A percentile compares a stretch with the other conserved stretches of the same genome.
Conservation (phyloP, 179 eudicot species). For the Amaranthus tricolor region DNA sequence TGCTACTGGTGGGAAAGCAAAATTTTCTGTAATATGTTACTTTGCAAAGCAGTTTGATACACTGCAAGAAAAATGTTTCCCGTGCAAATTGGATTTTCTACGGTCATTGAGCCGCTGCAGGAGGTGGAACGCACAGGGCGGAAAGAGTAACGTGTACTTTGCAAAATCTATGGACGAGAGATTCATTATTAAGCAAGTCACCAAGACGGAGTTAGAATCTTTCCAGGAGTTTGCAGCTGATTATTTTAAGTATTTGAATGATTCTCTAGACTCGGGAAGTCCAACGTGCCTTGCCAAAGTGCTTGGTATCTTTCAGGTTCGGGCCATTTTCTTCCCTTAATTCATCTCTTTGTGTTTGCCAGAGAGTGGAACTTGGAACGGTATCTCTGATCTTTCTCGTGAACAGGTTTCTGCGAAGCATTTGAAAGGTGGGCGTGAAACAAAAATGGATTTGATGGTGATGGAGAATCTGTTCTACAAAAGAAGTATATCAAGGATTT, state of each 20-base stretch:
- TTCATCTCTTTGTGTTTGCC: too few species aligned
- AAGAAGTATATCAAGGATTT: constrained; percentile 65
- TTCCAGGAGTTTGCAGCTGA: constrained; percentile 86
- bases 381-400: neutral
- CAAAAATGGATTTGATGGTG: constrained; percentile 92
- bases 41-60: constrained; percentile 82
- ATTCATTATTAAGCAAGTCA: constrained; percentile 87
- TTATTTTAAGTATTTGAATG: constrained; percentile 78
- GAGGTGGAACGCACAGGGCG: constrained; percentile 99
- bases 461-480: constrained; percentile 91
- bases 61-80: constrained; percentile 78
- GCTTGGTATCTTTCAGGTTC: constrained; percentile 92
- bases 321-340: constrained; percentile 7
- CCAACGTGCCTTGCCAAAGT: constrained; percentile 98
- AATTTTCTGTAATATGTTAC: constrained; percentile 82
- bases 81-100: constrained; percentile 66
- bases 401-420: constrained; percentile 67
- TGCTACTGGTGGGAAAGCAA: constrained; percentile 57
- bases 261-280: constrained; percentile 66
- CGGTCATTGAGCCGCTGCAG: constrained; percentile 91
- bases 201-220: constrained; percentile 91
- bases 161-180: constrained; percentile 98
- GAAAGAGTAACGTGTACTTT: constrained; percentile 93
- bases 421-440: constrained; percentile 75
- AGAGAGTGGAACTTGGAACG: too few species aligned